Evolutionary conservation across 257 asterid species (phyloP).

Genomic region (Thymus quinquecostatus): DNA sequence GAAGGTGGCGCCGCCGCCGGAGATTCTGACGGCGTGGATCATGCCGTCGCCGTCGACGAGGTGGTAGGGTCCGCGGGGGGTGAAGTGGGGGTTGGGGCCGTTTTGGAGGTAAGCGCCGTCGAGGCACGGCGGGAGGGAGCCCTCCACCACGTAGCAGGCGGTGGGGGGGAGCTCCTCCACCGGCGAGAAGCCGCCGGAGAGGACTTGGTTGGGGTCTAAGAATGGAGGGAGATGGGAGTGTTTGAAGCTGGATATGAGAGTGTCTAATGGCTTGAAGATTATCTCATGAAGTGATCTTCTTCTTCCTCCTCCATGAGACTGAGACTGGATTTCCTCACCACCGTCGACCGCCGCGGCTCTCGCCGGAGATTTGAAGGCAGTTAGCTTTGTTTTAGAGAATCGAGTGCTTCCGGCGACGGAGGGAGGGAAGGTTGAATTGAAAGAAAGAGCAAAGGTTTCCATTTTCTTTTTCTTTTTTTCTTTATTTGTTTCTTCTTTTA

Average conservation of each 20-base stretch:
- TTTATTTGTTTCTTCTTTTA: too few relatives aligned
- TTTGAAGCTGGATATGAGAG: conserved; percentile 31
- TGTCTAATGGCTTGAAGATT: conserved; percentile 35
- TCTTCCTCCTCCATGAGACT: not conserved
- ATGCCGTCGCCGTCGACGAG: conserved; percentile 65
- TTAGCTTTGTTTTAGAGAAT: not conserved
- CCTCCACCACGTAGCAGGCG: conserved; percentile 45
- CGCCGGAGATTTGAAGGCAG: not conserved
- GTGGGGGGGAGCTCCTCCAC: conserved; percentile 60
- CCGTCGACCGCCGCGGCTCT: not conserved
- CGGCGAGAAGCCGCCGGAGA: conserved; percentile 50
- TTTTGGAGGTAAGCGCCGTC: conserved; percentile 65
- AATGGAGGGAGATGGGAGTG: conserved; percentile 35
- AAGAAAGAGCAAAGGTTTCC: conserved; percentile 46
- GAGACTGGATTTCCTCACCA: not conserved
- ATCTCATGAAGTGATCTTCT: conserved; percentile 8
- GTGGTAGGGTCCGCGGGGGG: conserved; percentile 61
- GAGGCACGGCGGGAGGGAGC: conserved; percentile 53
- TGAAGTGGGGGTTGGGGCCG: conserved; percentile 66
- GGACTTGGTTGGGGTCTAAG: conserved; percentile 41
- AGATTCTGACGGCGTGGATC: conserved; percentile 57
- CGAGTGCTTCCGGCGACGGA: not conserved
- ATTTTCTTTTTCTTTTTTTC: not conserved
- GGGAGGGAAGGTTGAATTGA: conserved; percentile 28
- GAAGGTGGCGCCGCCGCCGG: conserved; percentile 46